Evolutionary conservation across 1,139 yeast species (phyloP).

Genomic region (Pichia sp.): DNA sequence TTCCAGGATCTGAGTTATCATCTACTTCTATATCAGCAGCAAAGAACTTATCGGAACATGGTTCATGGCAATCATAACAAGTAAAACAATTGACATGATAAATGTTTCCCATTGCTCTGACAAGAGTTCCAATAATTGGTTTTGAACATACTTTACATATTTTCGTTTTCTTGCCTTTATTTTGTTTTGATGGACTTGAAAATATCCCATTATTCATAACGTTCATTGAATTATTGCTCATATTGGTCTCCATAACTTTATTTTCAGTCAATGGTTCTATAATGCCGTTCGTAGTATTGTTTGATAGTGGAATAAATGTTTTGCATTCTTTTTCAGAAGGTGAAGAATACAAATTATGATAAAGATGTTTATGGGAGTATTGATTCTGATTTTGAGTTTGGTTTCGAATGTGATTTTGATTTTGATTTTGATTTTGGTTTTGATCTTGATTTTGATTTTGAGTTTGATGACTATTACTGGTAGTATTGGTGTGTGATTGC

Average conservation of each 20-base stretch:
- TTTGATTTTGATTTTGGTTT: too few species aligned
- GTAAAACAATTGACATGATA: conserved; percentile 85
- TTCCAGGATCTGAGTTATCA: conserved; percentile 9
- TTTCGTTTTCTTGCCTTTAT: conserved; percentile 20
- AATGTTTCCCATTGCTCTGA: conserved; percentile 72
- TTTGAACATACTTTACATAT: conserved; percentile 57
- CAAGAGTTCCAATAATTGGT: conserved; percentile 73
- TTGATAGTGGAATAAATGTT: conserved; percentile 1
- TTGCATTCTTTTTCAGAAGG: conserved; percentile 7
- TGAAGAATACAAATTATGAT: conserved; percentile 14
- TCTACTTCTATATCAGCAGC: conserved; percentile 38
- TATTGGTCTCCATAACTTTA: background rate
- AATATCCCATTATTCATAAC: conserved; percentile 1
- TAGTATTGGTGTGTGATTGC: too few species aligned
- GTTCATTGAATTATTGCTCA: background rate
- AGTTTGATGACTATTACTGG: too few species aligned
- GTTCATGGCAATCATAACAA: conserved; percentile 74
- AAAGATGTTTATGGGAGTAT: conserved; percentile 9
- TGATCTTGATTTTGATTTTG: too few species aligned
- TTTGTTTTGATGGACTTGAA: conserved; percentile 5
- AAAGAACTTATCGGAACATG: conserved; percentile 69
- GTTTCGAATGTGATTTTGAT: background rate
- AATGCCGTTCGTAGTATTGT: background rate
- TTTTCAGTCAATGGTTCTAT: background rate
- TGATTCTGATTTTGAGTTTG: background rate